Evolutionary conservation across 306 rosid genomes (phyloP), one percentile per base, ranked within the genome.

Genomic region (Castanea sativa): DNA sequence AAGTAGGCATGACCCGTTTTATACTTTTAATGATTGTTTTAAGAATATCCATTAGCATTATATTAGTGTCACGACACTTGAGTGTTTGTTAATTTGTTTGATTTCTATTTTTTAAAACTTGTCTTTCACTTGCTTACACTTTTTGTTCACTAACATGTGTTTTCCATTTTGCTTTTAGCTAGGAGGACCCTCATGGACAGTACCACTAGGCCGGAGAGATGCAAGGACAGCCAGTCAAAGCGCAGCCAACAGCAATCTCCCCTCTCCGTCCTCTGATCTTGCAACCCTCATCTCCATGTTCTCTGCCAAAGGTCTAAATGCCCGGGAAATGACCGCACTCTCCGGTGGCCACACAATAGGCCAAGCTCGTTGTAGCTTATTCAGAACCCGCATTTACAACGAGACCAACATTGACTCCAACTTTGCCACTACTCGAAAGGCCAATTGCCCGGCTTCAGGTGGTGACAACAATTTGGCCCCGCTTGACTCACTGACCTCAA

Each of bases 281-380:
- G 0, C 87, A 3, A 77, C 92, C 0, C 93, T 94, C 13, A 86
- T 23, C 23, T 65, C 85, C 52, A 55, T 43, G 75, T 94, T 94
- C 20, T 2, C 63, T 0, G 80, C 70, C 58, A 84, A 91, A 69
- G 91, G 93, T 2, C 71, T 92, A 5, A 83, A 3, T 14, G 74
- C 87, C 49, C 57, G 69, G 0, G 97, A 94, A 21, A 79, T 94
- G 80, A 91, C 93, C 0, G 88, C 77, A 3, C 94, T 94, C 61
- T 94, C 97, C 2, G 97, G 97, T 0, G 90, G 49, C 53, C 98
- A 94, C 87, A 88, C 90, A 8, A 78, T 92, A 29, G 98, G 97
- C 30, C 78, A 72, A 23, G 74, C 85, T 0, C 79, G 80, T n/a
- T 94, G 98, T 57, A 61, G 20, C 29, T 56, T 80, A 25, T 94